Base-by-base conservation (phyloP, 139 green algal species). In the Chlamydomonas incerta region DNA sequence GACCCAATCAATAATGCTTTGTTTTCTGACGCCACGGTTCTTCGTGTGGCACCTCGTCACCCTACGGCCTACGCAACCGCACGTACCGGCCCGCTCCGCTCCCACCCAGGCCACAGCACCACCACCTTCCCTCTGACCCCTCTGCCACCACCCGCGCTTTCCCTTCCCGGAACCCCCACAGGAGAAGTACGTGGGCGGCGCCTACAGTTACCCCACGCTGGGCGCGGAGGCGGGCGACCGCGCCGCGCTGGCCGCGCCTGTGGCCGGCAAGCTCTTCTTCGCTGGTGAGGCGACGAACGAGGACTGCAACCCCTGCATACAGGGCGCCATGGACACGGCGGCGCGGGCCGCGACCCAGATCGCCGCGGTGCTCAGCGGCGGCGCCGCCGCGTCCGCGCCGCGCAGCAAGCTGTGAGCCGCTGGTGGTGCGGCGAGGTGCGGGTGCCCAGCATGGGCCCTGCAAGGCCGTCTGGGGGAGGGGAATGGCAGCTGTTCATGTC, bases 211-310 rank as follows among this genome's bases (percentile, higher is more conserved):
- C 87, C 95, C 95, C 14, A 92, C 79, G 1, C 47, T 94, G 0
- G 89, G 91, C 15, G 94, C 93, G 18, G 70, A 91, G 66, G 62
- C 83, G 33, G 91, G 91, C 3, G 92, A 95, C 70, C 87, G 95
- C 41, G 88, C 92, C 21, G 74, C 85, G 11, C 83, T 98, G 62
- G 92, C 91, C 1, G 83, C 86, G 26, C 93, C 95, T 1, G 81
- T 97, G 47, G 72, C 74, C 4, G 68, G 84, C 35, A 82, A 76
- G 11, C 17, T 98, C 0, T 98, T 98, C 89, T 98, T 97, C 83
- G 95, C 95, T 37, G 90, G 95, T 0, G 96, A 98, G 89, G 95
- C 94, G 0, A 96, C 91, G 6, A 94, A 97, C 82, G 47, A 88
- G 24, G 82, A 84, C 0, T 86, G 96, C 55, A 98, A 98, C 88